Evolutionary conservation across 306 rosid species (phyloP).

Genomic region (Geum urbanum): DNA sequence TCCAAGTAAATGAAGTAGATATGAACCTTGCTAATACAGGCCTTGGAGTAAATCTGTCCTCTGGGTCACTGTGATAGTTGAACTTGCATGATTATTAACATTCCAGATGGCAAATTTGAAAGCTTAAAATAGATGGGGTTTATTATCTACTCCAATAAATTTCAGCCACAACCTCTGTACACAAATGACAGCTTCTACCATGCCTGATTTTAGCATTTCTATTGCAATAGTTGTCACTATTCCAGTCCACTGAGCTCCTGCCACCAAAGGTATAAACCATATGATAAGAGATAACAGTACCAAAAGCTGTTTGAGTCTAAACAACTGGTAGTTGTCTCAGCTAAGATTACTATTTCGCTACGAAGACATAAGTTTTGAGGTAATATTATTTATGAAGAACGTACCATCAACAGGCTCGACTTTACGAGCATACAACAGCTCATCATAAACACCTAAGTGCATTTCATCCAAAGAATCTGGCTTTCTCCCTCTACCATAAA

Average conservation of each 20-base stretch:
- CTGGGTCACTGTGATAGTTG: slow-evolving; percentile 66
- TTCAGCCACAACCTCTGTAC: slow-evolving; percentile 68
- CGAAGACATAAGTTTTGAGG: too few relatives aligned
- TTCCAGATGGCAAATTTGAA: slow-evolving; percentile 8
- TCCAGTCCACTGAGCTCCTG: slow-evolving; percentile 99
- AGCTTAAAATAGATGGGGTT: not conserved
- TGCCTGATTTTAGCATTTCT: slow-evolving; percentile 94
- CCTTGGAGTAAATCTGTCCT: slow-evolving; percentile 78
- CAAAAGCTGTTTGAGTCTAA: not conserved
- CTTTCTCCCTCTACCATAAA: slow-evolving; percentile 95
- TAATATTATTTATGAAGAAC: not conserved
- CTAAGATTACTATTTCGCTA: too few relatives aligned
- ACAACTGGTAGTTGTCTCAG: not conserved
- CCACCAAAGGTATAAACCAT: not conserved
- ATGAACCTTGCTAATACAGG: slow-evolving; percentile 90
- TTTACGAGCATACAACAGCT: slow-evolving; percentile 87
- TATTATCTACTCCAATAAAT: slow-evolving; percentile 5
- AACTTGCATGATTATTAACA: slow-evolving; percentile 11
- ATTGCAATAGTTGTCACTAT: slow-evolving; percentile 91
- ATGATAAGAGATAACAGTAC: not conserved
- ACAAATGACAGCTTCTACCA: slow-evolving; percentile 97
- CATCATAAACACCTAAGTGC: slow-evolving; percentile 74
- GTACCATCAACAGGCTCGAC: slow-evolving; percentile 82
- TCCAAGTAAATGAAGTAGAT: slow-evolving; percentile 21
- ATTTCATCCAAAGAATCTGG: slow-evolving; percentile 59